Base-by-base conservation (phyloP, 1,139 yeast species). In the Oligophagozyma castellii region DNA sequence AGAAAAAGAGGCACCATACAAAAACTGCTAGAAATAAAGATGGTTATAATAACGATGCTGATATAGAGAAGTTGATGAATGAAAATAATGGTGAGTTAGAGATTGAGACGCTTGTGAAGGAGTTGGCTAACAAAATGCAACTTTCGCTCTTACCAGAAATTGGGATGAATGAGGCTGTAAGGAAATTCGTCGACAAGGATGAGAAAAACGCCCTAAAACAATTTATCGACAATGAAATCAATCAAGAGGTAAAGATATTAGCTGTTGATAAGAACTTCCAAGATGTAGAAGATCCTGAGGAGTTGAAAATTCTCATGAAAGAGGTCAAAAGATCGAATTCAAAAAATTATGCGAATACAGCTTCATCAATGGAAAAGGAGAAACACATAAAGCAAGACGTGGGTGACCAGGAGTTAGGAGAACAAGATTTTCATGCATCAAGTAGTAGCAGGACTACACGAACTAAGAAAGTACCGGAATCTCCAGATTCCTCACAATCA, bases 131-230 rank as follows among this genome's bases (percentile, higher is more conserved):
- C 32, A 70, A 74, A 27, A 70, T 81, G 30, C 69, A 72, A 28
- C 57, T 89, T 30, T 63, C 76, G 6, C 56, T 86, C 26, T 54
- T 89, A n/a, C 81, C 86, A 0, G 93, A 80, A 40, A 57, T 63
- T 14, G 93, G 92, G 0, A 64, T 86, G 44, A 74, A 73, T 29
- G 71, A 73, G 26, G 89, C 93, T 0, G 71, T 86, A 2, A 65
- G 69, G 32, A 67, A 65, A 33, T 78, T 70, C 48, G 73, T 89
- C 5, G 84, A 78, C 24, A 79, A 80, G 40, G 95, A 84, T 36
- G 95, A 86, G 44, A 79, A 77, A 44, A 60, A 61, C 27, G 70
- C 86, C 0, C 58, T 89, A 31, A 71, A 69, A 33, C 67, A 66
- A 25, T 83, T 76, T 49, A 73, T 89, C 5, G 76, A 75, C 28